A percentile compares a stretch with the other conserved stretches of the same genome.
Evolutionary conservation across 2,329 filamentous ascomycete genomes (phyloP).

Genomic region (Teratosphaeriaceae sp.): DNA sequence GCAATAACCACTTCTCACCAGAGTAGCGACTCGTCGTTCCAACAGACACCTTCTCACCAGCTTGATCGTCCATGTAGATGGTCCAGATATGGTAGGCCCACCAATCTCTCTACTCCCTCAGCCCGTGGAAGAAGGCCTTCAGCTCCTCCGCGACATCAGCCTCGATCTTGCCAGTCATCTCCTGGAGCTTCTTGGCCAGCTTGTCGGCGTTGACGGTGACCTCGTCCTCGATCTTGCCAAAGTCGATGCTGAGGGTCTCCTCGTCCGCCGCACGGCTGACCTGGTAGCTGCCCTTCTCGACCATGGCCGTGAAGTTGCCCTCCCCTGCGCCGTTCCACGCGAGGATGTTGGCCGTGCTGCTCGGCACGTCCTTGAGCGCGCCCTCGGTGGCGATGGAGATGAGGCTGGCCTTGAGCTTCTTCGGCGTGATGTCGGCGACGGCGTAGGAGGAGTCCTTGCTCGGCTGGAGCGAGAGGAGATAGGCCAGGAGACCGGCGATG

Average conservation of each 20-base stretch:
- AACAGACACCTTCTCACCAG: no score
- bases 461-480: constrained; percentile 95
- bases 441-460: constrained; percentile 84
- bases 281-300: constrained; percentile 32
- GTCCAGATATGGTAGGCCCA: background rate
- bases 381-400: constrained; percentile 75
- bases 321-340: constrained; percentile 98
- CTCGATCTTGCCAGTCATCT: constrained; percentile 41
- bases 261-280: constrained; percentile 24
- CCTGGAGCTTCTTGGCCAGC: constrained; percentile 36
- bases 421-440: constrained; percentile 80
- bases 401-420: constrained; percentile 86
- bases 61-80: background rate
- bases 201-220: constrained; percentile 28
- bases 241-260: constrained; percentile 14
- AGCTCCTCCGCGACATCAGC: constrained; percentile 21
- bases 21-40: no score
- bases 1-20: no score
- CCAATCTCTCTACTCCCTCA: background rate
- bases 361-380: constrained; percentile 73
- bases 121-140: constrained; percentile 10
- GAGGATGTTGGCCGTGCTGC: constrained; percentile 85
- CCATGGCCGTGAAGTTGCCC: constrained; percentile 65
- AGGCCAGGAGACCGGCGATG: constrained; percentile 91
- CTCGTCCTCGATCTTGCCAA: constrained; percentile 42